phyloP scores from a whole-genome alignment of 768 basidiomycete genomes.

The Tylopilus felleus region DNA sequence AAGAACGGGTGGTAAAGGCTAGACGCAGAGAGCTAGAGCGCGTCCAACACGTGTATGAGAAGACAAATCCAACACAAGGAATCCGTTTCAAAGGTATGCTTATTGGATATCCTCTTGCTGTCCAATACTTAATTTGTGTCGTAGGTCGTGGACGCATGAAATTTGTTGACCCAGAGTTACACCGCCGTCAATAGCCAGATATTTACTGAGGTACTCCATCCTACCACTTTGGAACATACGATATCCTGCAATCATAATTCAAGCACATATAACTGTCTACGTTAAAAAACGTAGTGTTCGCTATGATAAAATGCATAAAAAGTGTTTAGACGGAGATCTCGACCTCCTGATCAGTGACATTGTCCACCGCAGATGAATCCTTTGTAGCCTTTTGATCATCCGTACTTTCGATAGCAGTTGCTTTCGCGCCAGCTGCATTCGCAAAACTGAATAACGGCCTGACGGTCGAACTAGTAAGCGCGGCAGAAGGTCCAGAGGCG shows the following conservation, averaged over 20 bases:
- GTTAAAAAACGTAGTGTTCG: constrained; percentile 3
- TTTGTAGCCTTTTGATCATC: constrained; percentile 15
- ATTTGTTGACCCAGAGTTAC: constrained; percentile 56
- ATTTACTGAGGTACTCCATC: neutral
- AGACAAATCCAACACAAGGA: constrained; percentile 36
- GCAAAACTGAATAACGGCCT: constrained; percentile 81
- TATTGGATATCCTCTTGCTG: neutral
- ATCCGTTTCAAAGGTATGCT: constrained; percentile 62
- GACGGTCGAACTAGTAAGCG: constrained; percentile 44
- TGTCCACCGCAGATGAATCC: constrained; percentile 6
- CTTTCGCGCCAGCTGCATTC: constrained; percentile 53
- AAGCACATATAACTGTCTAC: neutral
- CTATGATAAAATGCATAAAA: constrained; percentile 18
- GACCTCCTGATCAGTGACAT: constrained; percentile 12
- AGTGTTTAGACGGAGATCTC: constrained; percentile 17
- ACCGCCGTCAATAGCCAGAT: constrained; percentile 24
- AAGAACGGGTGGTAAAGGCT: constrained; percentile 49
- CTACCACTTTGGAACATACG: neutral
- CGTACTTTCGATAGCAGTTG: constrained; percentile 11
- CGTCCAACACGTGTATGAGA: constrained; percentile 39
- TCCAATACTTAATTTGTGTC: neutral
- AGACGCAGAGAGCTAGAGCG: constrained; percentile 48
- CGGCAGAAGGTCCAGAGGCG: constrained; percentile 22
- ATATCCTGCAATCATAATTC: constrained; percentile 3
- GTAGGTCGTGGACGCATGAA: constrained; percentile 67